Base-by-base conservation (phyloP, 805 yeast genomes). In the Candida boidinii region DNA sequence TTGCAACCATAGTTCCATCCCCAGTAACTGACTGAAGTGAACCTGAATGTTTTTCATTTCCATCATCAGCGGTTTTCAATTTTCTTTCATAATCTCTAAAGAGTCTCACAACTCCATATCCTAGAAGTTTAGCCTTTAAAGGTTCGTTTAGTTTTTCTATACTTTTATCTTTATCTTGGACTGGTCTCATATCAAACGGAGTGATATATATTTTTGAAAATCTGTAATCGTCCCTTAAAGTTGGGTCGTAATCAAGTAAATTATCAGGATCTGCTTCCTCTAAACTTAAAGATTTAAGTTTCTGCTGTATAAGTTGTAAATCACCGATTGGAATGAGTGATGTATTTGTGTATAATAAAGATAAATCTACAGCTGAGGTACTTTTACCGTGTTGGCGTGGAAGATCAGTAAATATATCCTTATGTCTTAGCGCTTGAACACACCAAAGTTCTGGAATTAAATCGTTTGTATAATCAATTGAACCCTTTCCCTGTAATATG, bases 91-190 rank as follows among this genome's bases (percentile, higher is more conserved):
- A 66, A 33, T 77, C 77, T 34, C 79, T 64, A 51, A 64, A 86
- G 6, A 86, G 58, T 28, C 83, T 63, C 7, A 86, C 73, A 6
- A 80, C 75, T 0, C 95, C 95, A 34, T 74, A 62, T 1, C 94
- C 95, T 32, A 82, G 47, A 44, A 73, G 68, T 36, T 66, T 66
- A 4, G 90, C 90, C 43, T 62, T 66, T 17, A 79, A 52, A 1
- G 80, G 77, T 46, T 58, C 62, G 23, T 36, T 42, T 9, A 43
- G 29, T 4, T 32, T 24, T 3, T 38, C 38, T 13, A 35, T 21
- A 22, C 34, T 41, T 16, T 30, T 26, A 15, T 25, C 34, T 5
- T 42, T 39, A 19, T 10, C 12, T 13, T 22, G 21, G 33, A 23
- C 26, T 26, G 22, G 16, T 3, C 14, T 17, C 52, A 50, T 52